phyloP scores from a whole-genome alignment of 768 basidiomycete genomes.

The Suillus paluster region DNA sequence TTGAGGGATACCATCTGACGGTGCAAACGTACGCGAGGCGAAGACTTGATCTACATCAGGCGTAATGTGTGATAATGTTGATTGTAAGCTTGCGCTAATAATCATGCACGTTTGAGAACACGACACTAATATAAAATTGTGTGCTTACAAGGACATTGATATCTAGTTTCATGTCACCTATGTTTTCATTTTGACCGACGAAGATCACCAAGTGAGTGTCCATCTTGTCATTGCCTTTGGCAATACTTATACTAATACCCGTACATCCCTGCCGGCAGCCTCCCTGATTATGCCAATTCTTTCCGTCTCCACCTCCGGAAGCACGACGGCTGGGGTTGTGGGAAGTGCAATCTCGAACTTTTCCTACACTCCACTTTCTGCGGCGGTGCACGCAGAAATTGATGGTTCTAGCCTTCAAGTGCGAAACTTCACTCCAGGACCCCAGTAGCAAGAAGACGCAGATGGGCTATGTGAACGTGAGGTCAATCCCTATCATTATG shows the following conservation, averaged over 20 bases:
- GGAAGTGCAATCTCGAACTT: constrained; percentile 44
- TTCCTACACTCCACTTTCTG: constrained; percentile 12
- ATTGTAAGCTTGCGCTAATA: constrained; percentile 19
- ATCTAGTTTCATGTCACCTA: constrained; percentile 38
- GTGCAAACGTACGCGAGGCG: constrained; percentile 56
- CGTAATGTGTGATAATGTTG: constrained; percentile 46
- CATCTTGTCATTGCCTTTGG: constrained; percentile 39
- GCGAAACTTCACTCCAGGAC: constrained; percentile 32
- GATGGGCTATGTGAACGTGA: constrained; percentile 52
- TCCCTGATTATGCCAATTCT: constrained; percentile 37
- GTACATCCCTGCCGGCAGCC: constrained; percentile 41
- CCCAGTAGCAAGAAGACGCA: constrained; percentile 36
- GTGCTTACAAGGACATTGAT: constrained; percentile 38
- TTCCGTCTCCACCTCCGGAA: constrained; percentile 35
- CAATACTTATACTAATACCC: constrained; percentile 46
- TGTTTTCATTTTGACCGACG: constrained; percentile 43
- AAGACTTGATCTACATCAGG: constrained; percentile 41
- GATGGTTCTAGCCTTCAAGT: constrained; percentile 35
- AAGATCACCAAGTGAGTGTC: constrained; percentile 45
- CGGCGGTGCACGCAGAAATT: constrained; percentile 18
- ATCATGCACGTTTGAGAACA: constrained; percentile 5
- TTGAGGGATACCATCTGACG: constrained; percentile 38
- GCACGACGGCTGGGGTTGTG: constrained; percentile 23
- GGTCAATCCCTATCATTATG: constrained; percentile 37
- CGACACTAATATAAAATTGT: constrained; percentile 7